Percentiles rank a stretch among this genome's conserved stretches.
Conservation (phyloP, 2,329 filamentous ascomycete genomes). For the Pseudogymnoascus sp. region DNA sequence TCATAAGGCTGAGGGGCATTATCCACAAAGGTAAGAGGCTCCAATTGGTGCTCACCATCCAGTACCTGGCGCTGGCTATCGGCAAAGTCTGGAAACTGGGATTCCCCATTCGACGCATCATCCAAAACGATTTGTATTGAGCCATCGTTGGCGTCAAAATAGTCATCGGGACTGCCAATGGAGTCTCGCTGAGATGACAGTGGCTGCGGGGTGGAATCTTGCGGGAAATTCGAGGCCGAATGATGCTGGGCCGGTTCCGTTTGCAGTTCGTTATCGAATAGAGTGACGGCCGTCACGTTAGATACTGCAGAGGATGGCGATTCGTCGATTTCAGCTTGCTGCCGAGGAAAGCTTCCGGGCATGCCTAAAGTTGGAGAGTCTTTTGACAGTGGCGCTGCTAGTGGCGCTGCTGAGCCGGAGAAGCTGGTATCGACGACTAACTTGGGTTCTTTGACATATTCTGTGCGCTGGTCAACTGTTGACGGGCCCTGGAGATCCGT, state of each 20-base stretch:
- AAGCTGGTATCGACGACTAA: constrained; percentile 11
- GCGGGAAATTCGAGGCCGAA: constrained; percentile 15
- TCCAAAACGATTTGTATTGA: constrained; percentile 26
- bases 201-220: constrained; percentile 20
- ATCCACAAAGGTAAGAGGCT: not conserved
- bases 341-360: constrained; percentile 52
- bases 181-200: constrained; percentile 19
- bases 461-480: not conserved
- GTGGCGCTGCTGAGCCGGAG: constrained; percentile 12
- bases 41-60: not conserved
- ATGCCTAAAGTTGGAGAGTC: constrained; percentile 64
- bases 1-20: not conserved
- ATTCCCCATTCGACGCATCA: constrained; percentile 19
- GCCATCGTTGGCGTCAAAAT: constrained; percentile 14
- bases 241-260: constrained; percentile 38
- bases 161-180: constrained; percentile 11
- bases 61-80: not conserved
- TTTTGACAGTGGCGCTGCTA: not conserved
- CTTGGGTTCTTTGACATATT: not conserved
- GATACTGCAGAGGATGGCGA: constrained; percentile 54
- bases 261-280: constrained; percentile 69
- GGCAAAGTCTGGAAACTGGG: constrained; percentile 7
- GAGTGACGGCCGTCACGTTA: constrained; percentile 53
- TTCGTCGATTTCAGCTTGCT: constrained; percentile 37
- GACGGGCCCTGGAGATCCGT: not conserved